These are phyloP conservation scores for Fraxinus dipetala DNA, from an alignment of 305 asterid species.

Conservation along the genomic window DNA sequence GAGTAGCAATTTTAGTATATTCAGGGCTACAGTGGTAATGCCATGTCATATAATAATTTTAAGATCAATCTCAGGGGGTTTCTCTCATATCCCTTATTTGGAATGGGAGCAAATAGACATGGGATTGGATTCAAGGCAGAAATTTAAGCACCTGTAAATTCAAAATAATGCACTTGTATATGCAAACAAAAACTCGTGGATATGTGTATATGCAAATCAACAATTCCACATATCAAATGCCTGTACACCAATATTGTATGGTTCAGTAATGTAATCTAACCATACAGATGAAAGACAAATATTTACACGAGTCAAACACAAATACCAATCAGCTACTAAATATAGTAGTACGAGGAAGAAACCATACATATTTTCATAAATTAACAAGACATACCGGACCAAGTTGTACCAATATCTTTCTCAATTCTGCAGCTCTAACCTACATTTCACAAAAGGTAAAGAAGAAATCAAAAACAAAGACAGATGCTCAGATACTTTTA, in stretches of 20 bases:
- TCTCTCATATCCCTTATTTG: background rate
- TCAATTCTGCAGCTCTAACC: slow-evolving; percentile 88
- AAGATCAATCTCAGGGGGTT: background rate
- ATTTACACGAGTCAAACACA: background rate
- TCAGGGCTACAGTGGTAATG: background rate
- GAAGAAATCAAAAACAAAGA: slow-evolving; percentile 14
- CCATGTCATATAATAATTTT: background rate
- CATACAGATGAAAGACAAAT: background rate
- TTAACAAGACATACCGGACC: slow-evolving; percentile 64
- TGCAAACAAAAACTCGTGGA: background rate
- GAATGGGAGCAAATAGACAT: background rate
- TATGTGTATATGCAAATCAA: background rate
- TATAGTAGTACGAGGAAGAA: background rate
- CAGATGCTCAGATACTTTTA: background rate
- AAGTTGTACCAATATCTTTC: slow-evolving; percentile 78
- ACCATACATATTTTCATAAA: background rate
- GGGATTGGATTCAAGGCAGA: background rate
- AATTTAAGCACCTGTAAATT: background rate
- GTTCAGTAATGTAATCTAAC: background rate
- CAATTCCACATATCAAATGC: background rate
- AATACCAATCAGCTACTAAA: background rate
- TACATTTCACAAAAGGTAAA: slow-evolving; percentile 30
- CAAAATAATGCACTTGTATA: background rate
- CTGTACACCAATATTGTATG: background rate
- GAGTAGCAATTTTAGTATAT: background rate